Evolutionary conservation across 108 stramenopile genomes (phyloP), one percentile per base, ranked within the genome.

Genomic region (Cyclotella atomus): DNA sequence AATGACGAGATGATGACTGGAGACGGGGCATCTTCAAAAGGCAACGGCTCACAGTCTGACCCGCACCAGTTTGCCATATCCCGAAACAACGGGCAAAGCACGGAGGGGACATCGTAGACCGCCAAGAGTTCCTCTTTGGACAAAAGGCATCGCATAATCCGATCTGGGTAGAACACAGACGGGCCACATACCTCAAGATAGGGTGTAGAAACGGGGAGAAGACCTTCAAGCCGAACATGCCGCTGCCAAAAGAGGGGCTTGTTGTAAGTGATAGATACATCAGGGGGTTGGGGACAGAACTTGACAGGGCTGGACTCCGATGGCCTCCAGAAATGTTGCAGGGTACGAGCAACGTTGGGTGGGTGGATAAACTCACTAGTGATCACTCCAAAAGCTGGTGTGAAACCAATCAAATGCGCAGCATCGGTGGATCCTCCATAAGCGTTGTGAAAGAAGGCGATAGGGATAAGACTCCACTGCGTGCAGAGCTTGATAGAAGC

Each of bases 321-420:
- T 17, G 49, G n/a, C 49, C n/a, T 50, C 49, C 49, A 50, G n/a
- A 50, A 50, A 50, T 50, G 49, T 17, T 17, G 49, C 4, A 50
- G 8, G 19, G 49, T n/a, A 7, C 38, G 38, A 41, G 38, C 9
- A 12, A 41, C 38, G 12, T 41, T 41, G 38, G 38, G 38, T 9
- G 49, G 49, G n/a, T 50, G 49, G 15, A 4, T 50, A 20, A 50
- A 50, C 16, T 50, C 15, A 50, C 15, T 4, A 17, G 49, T 4
- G 15, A 17, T 17, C 8, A 17, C 4, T n/a, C 9, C 8, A 41
- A 41, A 12, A n/a, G 38, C 38, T 12, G 9, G 38, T 9, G 16
- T 49, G 47, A 49, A 49, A 4, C 16, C 47, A 4, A 49, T n/a
- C 4, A 49, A 4, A n/a, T 49, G 47, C 4, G 47, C 9, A 12